Evolutionary conservation across 352 stramenopile species (phyloP).

Genomic region (Pilasporangium apinafurcum): DNA sequence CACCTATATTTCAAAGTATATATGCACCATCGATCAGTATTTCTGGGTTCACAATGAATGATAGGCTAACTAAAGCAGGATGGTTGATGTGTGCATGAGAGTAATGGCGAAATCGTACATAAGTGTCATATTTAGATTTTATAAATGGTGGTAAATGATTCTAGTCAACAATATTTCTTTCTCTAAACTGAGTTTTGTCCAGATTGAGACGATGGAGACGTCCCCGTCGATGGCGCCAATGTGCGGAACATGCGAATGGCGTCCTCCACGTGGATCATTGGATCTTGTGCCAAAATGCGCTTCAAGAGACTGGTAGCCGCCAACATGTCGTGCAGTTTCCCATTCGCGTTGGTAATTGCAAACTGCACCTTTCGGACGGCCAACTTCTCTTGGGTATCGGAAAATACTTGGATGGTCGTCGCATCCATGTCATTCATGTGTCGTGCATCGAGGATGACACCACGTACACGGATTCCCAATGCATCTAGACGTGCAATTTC

Average conservation of each 20-base stretch:
- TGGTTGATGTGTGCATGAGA: too few relatives aligned
- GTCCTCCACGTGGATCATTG: conserved; percentile 14
- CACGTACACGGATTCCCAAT: conserved; percentile 16
- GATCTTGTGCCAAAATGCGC: conserved; percentile 14
- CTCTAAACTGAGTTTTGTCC: too few relatives aligned
- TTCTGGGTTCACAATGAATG: too few relatives aligned
- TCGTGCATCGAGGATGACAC: conserved; percentile 36
- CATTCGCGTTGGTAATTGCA: conserved; percentile 35
- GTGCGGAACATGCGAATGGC: conserved; percentile 16
- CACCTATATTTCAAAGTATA: too few relatives aligned
- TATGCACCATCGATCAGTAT: too few relatives aligned
- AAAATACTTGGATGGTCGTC: conserved; percentile 53
- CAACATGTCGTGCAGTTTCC: conserved; percentile 26
- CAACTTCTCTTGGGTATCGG: conserved; percentile 48
- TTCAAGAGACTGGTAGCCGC: conserved; percentile 30
- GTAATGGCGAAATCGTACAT: too few relatives aligned
- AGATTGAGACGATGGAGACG: too few relatives aligned
- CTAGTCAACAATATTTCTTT: too few relatives aligned
- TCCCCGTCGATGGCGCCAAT: not conserved
- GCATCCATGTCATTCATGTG: conserved; percentile 56
- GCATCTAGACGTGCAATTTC: conserved; percentile 22
- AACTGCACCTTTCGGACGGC: conserved; percentile 28
- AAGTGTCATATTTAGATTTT: too few relatives aligned
- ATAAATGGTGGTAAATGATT: too few relatives aligned
- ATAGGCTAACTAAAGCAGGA: too few relatives aligned